Evolutionary conservation across 2,329 filamentous ascomycete species (phyloP).

Genomic region (Hymenoscyphus fraxineus): DNA sequence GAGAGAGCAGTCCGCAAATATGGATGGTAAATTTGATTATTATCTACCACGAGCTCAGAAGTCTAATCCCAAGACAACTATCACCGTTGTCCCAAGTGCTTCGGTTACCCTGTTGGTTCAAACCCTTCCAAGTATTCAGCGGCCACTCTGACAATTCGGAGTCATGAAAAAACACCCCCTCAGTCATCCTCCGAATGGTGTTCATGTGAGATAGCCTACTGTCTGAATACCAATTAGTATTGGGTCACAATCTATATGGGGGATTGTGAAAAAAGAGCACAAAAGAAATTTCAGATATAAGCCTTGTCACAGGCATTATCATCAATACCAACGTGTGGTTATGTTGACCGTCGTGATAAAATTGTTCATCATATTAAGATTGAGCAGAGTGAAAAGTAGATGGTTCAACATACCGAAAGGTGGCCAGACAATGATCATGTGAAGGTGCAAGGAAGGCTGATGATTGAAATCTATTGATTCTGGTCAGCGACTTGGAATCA

Average conservation of each 20-base stretch:
- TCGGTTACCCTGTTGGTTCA: neutral
- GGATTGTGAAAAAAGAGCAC: neutral
- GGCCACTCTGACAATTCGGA: neutral
- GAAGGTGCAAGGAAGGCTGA: neutral
- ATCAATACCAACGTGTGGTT: constrained; percentile 69
- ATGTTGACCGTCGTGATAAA: constrained; percentile 88
- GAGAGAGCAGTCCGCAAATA: neutral
- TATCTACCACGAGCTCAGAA: neutral
- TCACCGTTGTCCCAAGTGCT: neutral
- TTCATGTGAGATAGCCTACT: neutral
- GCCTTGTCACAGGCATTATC: constrained; percentile 78
- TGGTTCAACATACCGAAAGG: constrained; percentile 19
- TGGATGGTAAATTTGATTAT: neutral
- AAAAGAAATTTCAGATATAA: constrained; percentile 35
- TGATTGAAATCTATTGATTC: neutral
- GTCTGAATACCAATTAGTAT: neutral
- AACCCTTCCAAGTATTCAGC: neutral
- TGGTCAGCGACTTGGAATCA: constrained; percentile 19
- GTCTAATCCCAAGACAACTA: neutral
- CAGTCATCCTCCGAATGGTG: neutral
- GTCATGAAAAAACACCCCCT: neutral
- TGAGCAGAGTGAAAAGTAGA: constrained; percentile 12
- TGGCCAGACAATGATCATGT: neutral
- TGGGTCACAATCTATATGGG: neutral
- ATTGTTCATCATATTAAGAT: constrained; percentile 63